Conservation (phyloP, 1,284 basidiomycete species). For the Malassezia sympodialis region DNA sequence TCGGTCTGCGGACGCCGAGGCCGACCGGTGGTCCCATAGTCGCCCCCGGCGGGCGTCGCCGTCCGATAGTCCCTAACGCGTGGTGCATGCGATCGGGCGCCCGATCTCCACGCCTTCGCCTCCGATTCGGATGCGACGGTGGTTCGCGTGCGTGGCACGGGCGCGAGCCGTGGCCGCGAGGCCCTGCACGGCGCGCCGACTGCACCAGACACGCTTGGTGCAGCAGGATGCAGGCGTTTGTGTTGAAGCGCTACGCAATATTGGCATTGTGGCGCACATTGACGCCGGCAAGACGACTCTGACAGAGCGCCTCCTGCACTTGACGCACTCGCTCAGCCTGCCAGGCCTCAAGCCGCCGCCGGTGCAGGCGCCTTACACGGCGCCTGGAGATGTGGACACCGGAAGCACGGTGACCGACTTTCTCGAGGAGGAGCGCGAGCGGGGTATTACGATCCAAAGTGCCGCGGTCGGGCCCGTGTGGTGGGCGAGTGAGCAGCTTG, state of each 20-base stretch:
- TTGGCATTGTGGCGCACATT: constrained; percentile 29
- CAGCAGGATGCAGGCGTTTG: not conserved
- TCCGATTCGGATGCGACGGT: not conserved
- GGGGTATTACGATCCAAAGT: constrained; percentile 82
- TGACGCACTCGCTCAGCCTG: constrained; percentile 52
- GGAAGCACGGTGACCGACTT: constrained; percentile 86
- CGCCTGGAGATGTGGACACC: constrained; percentile 69
- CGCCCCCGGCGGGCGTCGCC: not conserved
- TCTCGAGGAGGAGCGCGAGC: constrained; percentile 72
- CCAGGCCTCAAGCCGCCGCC: constrained; percentile 9
- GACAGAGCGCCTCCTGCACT: constrained; percentile 72
- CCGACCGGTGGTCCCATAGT: not conserved
- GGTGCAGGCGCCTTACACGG: not conserved
- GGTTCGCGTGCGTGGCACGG: not conserved
- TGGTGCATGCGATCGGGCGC: not conserved
- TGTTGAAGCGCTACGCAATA: constrained; percentile 22
- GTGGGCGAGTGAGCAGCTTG: constrained; percentile 53
- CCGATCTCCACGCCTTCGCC: not conserved
- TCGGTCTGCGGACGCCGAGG: not conserved
- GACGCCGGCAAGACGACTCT: constrained; percentile 85
- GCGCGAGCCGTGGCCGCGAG: not conserved
- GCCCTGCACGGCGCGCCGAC: not conserved
- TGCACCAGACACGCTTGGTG: no score
- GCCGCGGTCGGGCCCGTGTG: constrained; percentile 74
- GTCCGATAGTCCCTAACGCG: not conserved